Conservation (phyloP, 192 early-diverging fungal species). For the Funneliformis mosseae region DNA sequence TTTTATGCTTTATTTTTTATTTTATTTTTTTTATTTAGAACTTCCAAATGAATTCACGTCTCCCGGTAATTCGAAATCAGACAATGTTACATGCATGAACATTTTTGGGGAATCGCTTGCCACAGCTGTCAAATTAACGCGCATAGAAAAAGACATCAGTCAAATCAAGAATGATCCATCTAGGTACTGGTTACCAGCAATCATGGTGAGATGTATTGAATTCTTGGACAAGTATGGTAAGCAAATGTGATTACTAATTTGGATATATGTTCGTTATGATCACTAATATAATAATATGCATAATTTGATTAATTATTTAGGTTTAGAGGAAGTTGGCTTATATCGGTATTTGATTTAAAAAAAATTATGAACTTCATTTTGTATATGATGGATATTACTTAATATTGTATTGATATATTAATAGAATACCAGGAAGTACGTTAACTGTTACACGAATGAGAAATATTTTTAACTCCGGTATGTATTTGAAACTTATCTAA, state of each 20-base stretch:
- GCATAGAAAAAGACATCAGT: conserved; percentile 27
- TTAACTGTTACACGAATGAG: conserved; percentile 1
- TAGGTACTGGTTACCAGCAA: conserved; percentile 24
- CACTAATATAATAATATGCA: neutral
- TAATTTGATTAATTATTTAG: conserved; percentile 2
- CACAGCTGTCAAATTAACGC: conserved; percentile 15
- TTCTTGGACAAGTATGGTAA: conserved; percentile 31
- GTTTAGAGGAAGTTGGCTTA: conserved; percentile 18
- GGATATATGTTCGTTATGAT: neutral
- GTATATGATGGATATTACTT: neutral
- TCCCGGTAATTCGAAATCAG: neutral
- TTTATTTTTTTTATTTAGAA: conserved; percentile 14
- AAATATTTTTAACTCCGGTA: conserved; percentile 21
- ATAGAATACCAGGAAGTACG: conserved; percentile 17
- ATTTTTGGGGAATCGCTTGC: conserved; percentile 20
- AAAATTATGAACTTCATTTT: neutral
- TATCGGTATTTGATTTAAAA: conserved; percentile 14
- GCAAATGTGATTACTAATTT: neutral
- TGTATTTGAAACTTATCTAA: neutral
- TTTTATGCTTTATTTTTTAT: neutral
- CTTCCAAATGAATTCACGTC: neutral
- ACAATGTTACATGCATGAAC: neutral
- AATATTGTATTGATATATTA: neutral
- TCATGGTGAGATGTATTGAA: conserved; percentile 28
- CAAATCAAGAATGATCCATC: conserved; percentile 22